Evolutionary conservation across 2,329 filamentous ascomycete genomes (phyloP), one percentile per base, ranked within the genome.

Genomic region (Rugonectria rugulosa): DNA sequence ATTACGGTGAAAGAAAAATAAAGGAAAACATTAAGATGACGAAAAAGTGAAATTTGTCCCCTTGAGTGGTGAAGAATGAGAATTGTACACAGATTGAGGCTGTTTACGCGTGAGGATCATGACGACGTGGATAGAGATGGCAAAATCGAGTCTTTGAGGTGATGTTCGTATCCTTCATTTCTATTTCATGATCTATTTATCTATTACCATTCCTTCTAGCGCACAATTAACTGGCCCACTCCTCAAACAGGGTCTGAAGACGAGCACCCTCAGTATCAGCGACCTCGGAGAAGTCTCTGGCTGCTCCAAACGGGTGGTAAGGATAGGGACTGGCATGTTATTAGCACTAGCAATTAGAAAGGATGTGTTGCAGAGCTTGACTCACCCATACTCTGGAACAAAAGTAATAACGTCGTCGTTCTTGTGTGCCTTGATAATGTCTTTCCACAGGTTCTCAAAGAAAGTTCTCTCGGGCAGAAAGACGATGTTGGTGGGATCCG

Each of bases 391-490:
- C 19, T 59, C 57, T 6, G 57, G 57, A 10, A 59, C 57, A 27
- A 46, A 59, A 6, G 53, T 56, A 3, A 59, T 53, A 6, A 20
- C 31, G 5, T 44, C 49, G 17, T 49, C 24, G 5, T 26, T 26
- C 27, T 49, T 46, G 29, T 52, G 48, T 29, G 24, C 43, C 24
- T 55, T 27, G 11, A 50, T 51, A 15, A 45, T 47, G n/a, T 19
- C 57, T 49, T 63, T 48, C 65, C 66, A 69, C 9, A 67, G 40
- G 6, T 61, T 65, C 19, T 74, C 72, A 27, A 74, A 73, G 47
- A 71, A 73, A 1, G 56, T 47, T 27, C 67, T 57, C 44, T 74
- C 72, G 2, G 63, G 44, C 5, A 58, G 53, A 24, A 71, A 74
- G 17, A 60, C 52, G 0, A 66, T 64, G 26, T 72, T 64, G 2